These are phyloP conservation scores for Geosmithia morbida DNA, from an alignment of 2,329 filamentous ascomycete genomes.

Conservation along the genomic window DNA sequence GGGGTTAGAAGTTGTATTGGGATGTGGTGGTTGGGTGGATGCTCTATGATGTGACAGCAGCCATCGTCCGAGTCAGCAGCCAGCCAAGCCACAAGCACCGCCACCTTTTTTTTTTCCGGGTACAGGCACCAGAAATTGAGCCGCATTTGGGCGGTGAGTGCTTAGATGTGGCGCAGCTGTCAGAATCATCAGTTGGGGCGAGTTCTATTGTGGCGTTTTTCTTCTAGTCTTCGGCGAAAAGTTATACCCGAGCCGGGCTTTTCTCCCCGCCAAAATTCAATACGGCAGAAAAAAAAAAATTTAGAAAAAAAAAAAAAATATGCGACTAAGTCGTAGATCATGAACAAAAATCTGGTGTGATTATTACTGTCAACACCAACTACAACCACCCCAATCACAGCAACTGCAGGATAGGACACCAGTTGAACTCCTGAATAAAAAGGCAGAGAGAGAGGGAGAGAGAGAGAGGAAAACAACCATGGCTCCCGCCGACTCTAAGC, in stretches of 20 bases:
- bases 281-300: conserved; percentile 12
- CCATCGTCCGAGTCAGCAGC: background rate
- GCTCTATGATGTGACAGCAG: background rate
- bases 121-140: background rate
- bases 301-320: conserved; percentile 11
- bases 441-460: no score
- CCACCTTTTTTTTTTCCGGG: background rate
- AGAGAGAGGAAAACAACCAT: conserved; percentile 1
- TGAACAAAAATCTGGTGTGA: background rate
- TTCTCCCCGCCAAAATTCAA: conserved; percentile 17
- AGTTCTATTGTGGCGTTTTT: background rate
- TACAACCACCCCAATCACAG: no score
- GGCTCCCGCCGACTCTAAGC: conserved; percentile 5
- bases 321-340: background rate
- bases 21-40: background rate
- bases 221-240: background rate
- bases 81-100: background rate
- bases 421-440: no score
- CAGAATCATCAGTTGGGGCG: background rate
- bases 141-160: background rate
- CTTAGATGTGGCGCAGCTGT: background rate
- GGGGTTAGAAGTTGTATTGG: background rate
- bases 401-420: no score
- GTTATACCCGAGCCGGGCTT: background rate
- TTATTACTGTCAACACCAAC: background rate